These are phyloP conservation scores for Didymella segeticola DNA, from an alignment of 2,329 filamentous ascomycete species.

Conservation along the genomic window DNA sequence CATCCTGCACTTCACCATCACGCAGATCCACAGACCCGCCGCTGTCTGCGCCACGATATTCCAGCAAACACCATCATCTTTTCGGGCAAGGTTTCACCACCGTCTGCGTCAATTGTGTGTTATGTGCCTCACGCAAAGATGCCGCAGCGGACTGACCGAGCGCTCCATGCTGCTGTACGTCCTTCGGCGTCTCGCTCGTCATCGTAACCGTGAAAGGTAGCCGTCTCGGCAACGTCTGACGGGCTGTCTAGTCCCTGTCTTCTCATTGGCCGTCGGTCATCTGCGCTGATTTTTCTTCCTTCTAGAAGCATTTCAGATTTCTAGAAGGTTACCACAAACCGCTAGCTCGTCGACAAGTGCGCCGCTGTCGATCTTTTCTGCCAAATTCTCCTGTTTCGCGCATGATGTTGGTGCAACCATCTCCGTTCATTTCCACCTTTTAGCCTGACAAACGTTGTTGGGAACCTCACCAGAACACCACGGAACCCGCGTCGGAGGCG, in stretches of 20 bases:
- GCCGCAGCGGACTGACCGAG: neutral
- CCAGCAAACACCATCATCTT: conserved; percentile 7
- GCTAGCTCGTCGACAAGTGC: conserved; percentile 26
- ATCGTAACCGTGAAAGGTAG: conserved; percentile 6
- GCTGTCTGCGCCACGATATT: conserved; percentile 10
- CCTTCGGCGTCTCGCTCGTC: conserved; percentile 11
- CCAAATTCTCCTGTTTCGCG: conserved; percentile 25
- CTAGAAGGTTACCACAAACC: conserved; percentile 42
- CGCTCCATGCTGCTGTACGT: conserved; percentile 1
- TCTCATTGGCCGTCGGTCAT: conserved; percentile 28
- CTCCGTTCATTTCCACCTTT: conserved; percentile 21
- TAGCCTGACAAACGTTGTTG: conserved; percentile 27
- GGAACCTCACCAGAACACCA: conserved; percentile 17
- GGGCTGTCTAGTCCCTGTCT: conserved; percentile 15
- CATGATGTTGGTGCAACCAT: conserved; percentile 28
- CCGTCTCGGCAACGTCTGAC: conserved; percentile 23
- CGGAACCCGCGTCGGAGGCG: conserved; percentile 2
- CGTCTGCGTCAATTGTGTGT: conserved; percentile 20
- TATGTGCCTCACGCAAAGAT: conserved; percentile 17
- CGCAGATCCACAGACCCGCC: conserved; percentile 25
- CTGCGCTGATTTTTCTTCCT: conserved; percentile 25
- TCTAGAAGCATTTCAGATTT: conserved; percentile 35
- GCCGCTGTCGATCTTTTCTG: conserved; percentile 35
- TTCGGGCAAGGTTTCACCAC: conserved; percentile 7
- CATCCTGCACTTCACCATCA: conserved; percentile 29